Base-by-base conservation (phyloP, 768 basidiomycete species). In the Mycena chlorophos region DNA sequence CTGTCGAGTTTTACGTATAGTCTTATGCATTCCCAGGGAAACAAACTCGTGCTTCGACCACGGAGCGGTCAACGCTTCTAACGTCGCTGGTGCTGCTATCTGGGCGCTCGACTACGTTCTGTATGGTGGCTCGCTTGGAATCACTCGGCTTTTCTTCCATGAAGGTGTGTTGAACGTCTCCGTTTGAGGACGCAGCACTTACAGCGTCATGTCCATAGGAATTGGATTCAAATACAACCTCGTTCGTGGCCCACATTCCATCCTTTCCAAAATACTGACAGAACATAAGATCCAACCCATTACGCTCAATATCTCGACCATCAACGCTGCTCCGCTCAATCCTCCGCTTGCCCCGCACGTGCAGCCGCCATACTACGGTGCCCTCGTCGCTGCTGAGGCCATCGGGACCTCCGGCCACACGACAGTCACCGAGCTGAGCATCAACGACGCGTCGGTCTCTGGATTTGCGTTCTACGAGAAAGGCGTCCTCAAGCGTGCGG, bases 151-250 rank as follows among this genome's bases (percentile, higher is more conserved):
- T 16, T 83, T 78, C 69, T 86, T 86, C 74, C 86, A 89, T 63
- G 75, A 83, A 52, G 87, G n/a, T n/a, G n/a, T n/a, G n/a, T n/a
- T n/a, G n/a, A n/a, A n/a, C n/a, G n/a, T n/a, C n/a, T n/a, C n/a
- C n/a, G n/a, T n/a, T n/a, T n/a, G n/a, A n/a, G n/a, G n/a, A n/a
- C n/a, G n/a, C n/a, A n/a, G n/a, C n/a, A n/a, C n/a, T n/a, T n/a
- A n/a, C n/a, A n/a, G n/a, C n/a, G n/a, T n/a, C n/a, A n/a, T n/a
- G n/a, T n/a, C n/a, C n/a, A n/a, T n/a, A n/a, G n/a, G 86, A 16
- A 72, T 88, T 51, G 87, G 87, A 1, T 88, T 77, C 71, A 89
- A 88, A 69, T 89, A 88, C 63, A 84, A 81, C 63, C 71, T 87
- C 51, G 86, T 84, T 53, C 51, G 70, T 57, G 1, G 30, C 16